Base-by-base conservation (phyloP, 108 stramenopile species). In the Schizochytrium sp. region DNA sequence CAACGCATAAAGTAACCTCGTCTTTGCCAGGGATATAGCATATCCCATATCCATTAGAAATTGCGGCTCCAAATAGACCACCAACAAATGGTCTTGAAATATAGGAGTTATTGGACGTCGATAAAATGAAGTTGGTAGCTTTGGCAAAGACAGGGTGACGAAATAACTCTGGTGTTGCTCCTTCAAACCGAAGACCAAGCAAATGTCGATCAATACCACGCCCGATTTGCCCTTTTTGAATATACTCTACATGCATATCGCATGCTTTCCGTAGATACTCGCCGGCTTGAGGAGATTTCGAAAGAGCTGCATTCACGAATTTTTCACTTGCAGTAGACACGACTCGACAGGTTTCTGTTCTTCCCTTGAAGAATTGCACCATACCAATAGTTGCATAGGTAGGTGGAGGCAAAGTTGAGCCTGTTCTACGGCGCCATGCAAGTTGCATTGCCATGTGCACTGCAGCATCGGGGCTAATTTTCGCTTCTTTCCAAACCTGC, bases 371-470 rank as follows among this genome's bases (percentile, higher is more conserved):
- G 28, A 38, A 83, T 40, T 55, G 50, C 0, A 55, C 76, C 76
- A 83, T 83, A n/a, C 76, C 76, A 50, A 83, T 83, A 5, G 76
- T 83, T 83, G 49, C 76, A 53, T 83, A 83, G 7, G 76, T 83
- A 10, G 76, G 50, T 8, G 53, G 50, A 5, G 76, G 76, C 50
- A 55, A 7, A 5, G 5, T 46, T 5, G 76, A 49, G 1, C 28
- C 17, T 5, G 47, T 83, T 5, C 53, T 47, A 0, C 47, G 53
- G 53, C 76, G 76, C 50, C 53, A 83, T 42, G 76, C 76, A 19
- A 83, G 76, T 2, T 83, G 76, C 47, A 83, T 49, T 56, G 76
- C 76, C 76, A 83, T 83, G 10, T 83, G 76, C 50, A 83, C 76
- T 10, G 76, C 76, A 17, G 76, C 47, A 83, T 83, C 76, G 5